Evolutionary conservation across 257 asterid genomes (phyloP).

Genomic region (Vinca minor): DNA sequence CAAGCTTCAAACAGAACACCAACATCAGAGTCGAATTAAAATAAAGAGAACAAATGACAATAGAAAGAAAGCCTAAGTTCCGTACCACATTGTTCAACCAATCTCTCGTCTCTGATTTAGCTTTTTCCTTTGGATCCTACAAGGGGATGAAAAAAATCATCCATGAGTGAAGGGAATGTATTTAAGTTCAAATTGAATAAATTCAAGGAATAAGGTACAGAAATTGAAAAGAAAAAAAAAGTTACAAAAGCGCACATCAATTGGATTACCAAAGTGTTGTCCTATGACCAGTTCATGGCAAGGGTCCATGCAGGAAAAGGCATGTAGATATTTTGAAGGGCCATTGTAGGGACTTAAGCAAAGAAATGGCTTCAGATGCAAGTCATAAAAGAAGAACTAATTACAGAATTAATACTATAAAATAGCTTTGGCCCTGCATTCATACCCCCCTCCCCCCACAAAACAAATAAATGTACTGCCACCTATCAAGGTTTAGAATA

Average conservation of each 20-base stretch:
- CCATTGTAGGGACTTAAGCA: neutral
- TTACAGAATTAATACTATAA: neutral
- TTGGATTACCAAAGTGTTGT: neutral
- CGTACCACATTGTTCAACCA: constrained; percentile 98
- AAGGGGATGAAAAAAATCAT: constrained; percentile 11
- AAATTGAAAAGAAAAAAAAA: neutral
- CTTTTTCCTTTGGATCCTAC: constrained; percentile 96
- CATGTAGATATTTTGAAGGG: neutral
- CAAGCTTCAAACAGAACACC: neutral
- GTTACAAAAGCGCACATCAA: neutral
- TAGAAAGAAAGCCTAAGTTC: constrained; percentile 17
- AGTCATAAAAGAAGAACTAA: neutral
- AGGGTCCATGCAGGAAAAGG: neutral
- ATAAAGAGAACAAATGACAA: constrained; percentile 15
- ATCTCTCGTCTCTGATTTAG: constrained; percentile 97
- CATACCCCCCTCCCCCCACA: no score
- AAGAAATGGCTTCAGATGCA: neutral
- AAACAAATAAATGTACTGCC: neutral
- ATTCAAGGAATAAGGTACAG: neutral
- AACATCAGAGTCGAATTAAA: constrained; percentile 1
- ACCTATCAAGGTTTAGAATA: neutral
- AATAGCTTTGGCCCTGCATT: neutral
- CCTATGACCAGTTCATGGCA: neutral
- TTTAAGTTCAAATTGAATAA: neutral
- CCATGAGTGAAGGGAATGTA: neutral